Evolutionary conservation across 129 eudicot genomes (phyloP), one percentile per base, ranked within the genome.

Genomic region (Chrysanthemum makinoi): DNA sequence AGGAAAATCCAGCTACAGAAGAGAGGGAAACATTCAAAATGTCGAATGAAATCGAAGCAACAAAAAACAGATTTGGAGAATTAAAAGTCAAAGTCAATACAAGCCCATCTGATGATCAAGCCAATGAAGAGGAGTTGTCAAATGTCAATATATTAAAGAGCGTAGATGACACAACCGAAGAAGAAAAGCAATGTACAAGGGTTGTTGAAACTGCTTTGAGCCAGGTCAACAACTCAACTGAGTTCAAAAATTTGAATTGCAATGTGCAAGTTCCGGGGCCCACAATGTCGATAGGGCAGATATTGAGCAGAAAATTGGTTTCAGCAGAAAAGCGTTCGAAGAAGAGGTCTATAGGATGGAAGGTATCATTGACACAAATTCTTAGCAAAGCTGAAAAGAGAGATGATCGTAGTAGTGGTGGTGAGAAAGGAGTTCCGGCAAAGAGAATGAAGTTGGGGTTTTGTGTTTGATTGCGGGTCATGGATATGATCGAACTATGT

Each of bases 271-370:
- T 73, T 74, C n/a, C 59, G 84, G 78, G 86, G 62, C 75, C 95
- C 0, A 83, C 95, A 0, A 68, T 93, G 58, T 93, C 98, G 4
- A 93, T 93, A 17, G 98, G 98, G 59, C 96, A 93, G 62, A 93
- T 93, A 72, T 79, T 93, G 71, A 89, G 91, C 75, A 76, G 95
- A 84, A 93, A 93, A 75, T 80, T 93, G 85, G 76, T 87, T 26
- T 48, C 89, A 62, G 78, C 95, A 0, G 90, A 87, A 69, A 95
- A 89, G 39, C n/a, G 20, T 26, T 22, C 78, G 0, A 82, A 74
- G 26, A 86, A 78, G 66, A 62, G 63, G 64, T 8, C 61, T 18
- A 57, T 56, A 33, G 87, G 71, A 62, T 60, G 89, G 43, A 93
- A 87, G 69, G 86, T 89, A 17, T 89, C 96, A 2, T 80, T 89